Conservation (phyloP, 257 asterid genomes). For the Leptodermis oblonga region DNA sequence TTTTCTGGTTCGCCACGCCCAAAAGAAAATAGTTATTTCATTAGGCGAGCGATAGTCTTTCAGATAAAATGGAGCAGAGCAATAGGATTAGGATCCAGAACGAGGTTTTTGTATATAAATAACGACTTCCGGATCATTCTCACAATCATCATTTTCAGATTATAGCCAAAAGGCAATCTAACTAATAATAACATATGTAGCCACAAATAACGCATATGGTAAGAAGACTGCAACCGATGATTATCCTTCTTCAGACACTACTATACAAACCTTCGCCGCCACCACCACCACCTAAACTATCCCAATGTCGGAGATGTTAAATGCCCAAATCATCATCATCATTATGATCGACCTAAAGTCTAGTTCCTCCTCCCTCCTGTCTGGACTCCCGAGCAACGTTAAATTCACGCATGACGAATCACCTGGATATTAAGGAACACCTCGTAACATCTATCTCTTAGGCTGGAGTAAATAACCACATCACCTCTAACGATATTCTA, state of each 20-base stretch:
- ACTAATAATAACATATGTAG: background rate
- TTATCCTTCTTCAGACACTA: slow-evolving; percentile 21
- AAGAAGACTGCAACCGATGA: slow-evolving; percentile 9
- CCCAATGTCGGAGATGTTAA: slow-evolving; percentile 12
- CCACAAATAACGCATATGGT: slow-evolving; percentile 14
- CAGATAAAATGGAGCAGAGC: too few species aligned
- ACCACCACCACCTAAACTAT: slow-evolving; percentile 18
- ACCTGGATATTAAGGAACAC: background rate
- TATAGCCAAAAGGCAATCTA: background rate
- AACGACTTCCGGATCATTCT: background rate
- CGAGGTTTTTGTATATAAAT: background rate
- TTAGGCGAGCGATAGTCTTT: too few species aligned
- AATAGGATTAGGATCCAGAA: background rate
- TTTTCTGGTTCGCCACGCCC: too few species aligned
- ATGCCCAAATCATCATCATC: slow-evolving; percentile 9
- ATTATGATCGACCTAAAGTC: slow-evolving; percentile 11
- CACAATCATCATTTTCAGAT: slow-evolving; percentile 12
- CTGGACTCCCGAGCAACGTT: background rate
- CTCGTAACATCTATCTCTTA: background rate
- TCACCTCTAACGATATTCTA: slow-evolving; percentile 1
- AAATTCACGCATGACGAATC: slow-evolving; percentile 3
- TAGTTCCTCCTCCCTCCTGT: slow-evolving; percentile 1
- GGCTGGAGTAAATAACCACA: slow-evolving; percentile 8
- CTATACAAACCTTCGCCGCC: slow-evolving; percentile 24
- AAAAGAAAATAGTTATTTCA: too few species aligned